A percentile compares a stretch with the other conserved stretches of the same genome.
Conservation (phyloP, 1,284 basidiomycete species). For the Marasmius tenuissimus region DNA sequence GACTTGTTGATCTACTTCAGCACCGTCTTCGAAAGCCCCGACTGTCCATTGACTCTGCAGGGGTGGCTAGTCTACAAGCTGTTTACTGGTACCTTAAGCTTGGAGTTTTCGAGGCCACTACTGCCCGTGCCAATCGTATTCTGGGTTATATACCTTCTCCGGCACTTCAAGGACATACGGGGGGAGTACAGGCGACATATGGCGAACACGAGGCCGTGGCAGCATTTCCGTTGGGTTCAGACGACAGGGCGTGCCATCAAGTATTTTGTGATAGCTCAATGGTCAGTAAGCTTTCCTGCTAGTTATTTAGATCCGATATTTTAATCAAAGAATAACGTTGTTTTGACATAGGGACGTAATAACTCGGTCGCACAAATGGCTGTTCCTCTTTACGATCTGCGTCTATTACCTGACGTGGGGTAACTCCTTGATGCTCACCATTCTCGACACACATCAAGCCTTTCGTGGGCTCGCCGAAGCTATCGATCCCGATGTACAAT, state of each 20-base stretch:
- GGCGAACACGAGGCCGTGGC: conserved; percentile 8
- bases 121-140: background rate
- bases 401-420: conserved; percentile 10
- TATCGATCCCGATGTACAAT: background rate
- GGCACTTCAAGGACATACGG: conserved; percentile 13
- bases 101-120: conserved; percentile 2
- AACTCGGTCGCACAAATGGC: conserved; percentile 11
- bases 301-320: background rate
- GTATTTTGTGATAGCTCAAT: conserved; percentile 10
- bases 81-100: background rate
- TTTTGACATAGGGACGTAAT: conserved; percentile 8
- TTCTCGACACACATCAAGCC: conserved; percentile 4
- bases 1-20: conserved; percentile 9
- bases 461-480: background rate
- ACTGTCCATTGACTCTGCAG: conserved; percentile 1
- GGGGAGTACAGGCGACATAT: conserved; percentile 13
- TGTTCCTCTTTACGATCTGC: conserved; percentile 5
- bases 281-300: background rate
- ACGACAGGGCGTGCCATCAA: conserved; percentile 2
- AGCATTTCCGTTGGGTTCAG: conserved; percentile 8
- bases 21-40: background rate
- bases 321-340: background rate
- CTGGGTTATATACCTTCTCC: conserved; percentile 12
- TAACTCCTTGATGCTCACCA: conserved; percentile 2
- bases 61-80: conserved; percentile 9